Evolutionary conservation across 2,329 filamentous ascomycete species (phyloP).

Genomic region (Monilinia fructigena): DNA sequence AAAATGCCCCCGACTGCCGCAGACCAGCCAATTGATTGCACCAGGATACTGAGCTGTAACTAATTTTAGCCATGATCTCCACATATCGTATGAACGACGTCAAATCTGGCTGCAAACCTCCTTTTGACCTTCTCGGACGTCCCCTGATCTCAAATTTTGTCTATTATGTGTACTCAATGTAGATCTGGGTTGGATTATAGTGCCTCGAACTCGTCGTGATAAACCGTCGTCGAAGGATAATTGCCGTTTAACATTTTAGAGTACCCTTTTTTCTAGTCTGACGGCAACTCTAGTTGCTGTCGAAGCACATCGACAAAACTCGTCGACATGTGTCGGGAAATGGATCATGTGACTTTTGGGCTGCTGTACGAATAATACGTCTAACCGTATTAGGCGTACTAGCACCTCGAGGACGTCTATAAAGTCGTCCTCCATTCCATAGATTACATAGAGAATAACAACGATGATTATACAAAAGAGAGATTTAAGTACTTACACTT

Average conservation of each 20-base stretch:
- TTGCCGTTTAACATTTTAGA: neutral
- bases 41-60: neutral
- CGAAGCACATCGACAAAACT: neutral
- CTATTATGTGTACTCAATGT: neutral
- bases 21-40: neutral
- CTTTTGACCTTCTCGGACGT: neutral
- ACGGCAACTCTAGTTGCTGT: neutral
- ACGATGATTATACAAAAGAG: no score
- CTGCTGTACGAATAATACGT: no score
- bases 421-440: no score
- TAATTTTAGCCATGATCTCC: neutral
- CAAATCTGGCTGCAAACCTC: neutral
- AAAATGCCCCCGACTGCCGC: neutral
- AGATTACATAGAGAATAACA: no score
- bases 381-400: no score
- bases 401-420: no score
- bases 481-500: no score
- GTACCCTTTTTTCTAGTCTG: neutral
- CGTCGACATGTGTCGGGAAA: neutral
- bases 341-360: no score
- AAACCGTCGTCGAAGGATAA: neutral
- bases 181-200: neutral
- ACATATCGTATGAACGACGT: neutral
- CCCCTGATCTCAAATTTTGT: neutral
- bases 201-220: neutral